Evolutionary conservation across 2,329 filamentous ascomycete genomes (phyloP).

Genomic region (Trichoderma aggressivum): DNA sequence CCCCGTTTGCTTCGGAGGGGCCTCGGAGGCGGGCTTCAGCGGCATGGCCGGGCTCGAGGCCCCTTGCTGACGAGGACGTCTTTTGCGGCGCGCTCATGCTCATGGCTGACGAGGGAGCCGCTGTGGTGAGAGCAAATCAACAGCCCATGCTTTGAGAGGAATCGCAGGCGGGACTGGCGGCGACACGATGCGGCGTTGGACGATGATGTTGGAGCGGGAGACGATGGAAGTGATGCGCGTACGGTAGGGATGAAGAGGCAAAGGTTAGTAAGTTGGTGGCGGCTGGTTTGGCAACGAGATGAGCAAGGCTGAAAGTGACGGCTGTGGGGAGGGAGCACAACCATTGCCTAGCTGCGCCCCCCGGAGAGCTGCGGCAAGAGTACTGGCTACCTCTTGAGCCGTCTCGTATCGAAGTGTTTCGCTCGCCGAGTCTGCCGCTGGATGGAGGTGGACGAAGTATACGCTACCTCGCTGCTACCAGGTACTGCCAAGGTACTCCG

Average conservation of each 20-base stretch:
- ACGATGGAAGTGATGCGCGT: background rate
- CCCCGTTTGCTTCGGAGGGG: slow-evolving; percentile 29
- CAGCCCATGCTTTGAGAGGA: slow-evolving; percentile 16
- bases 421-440: background rate
- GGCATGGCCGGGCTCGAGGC: slow-evolving; percentile 15
- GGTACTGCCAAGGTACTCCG: background rate
- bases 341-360: background rate
- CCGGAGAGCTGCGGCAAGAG: background rate
- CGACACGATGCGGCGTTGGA: background rate
- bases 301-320: slow-evolving; percentile 15
- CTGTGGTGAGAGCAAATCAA: background rate
- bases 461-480: background rate
- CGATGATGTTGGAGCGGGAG: background rate
- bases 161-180: background rate
- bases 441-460: background rate
- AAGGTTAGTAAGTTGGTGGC: background rate
- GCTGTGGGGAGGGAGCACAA: background rate
- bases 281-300: slow-evolving; percentile 8
- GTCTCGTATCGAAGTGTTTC: background rate
- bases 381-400: background rate
- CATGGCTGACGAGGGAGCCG: slow-evolving; percentile 21
- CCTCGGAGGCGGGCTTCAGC: slow-evolving; percentile 15
- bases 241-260: background rate
- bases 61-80: slow-evolving; percentile 18
- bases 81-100: slow-evolving; percentile 24